Evolutionary conservation across 2,329 filamentous ascomycete species (phyloP), one percentile per base, ranked within the genome.

Genomic region (Diaporthe helianthi): DNA sequence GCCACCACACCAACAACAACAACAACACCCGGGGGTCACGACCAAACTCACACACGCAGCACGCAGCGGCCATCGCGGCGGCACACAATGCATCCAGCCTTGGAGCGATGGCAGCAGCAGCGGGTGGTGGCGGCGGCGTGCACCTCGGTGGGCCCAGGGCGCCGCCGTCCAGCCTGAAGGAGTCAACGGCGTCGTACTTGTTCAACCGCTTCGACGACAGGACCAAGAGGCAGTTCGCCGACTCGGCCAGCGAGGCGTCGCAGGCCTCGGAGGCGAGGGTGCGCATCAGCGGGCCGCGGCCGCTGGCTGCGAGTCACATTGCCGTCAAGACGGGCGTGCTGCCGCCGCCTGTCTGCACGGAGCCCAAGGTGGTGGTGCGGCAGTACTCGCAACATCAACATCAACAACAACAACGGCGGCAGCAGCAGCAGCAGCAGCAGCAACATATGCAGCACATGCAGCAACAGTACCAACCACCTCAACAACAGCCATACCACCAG

Each of bases 251-350:
- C 31, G 69, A 67, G 67, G 69, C 69, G 22, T 63, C 67, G n/a
- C 67, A 71, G 44, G 22, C 24, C 2, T 67, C 67, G 8, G 69
- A 69, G 9, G 15, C 67, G 9, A 44, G 69, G 44, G 31, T 53
- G 17, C 55, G 67, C 31, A 36, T 71, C 7, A 61, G 69, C 12
- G 69, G 69, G 24, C 69, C 69, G 17, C 47, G 69, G 24, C 67
- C 69, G 10, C 61, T 71, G 31, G 60, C 67, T 6, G 9, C 68
- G 3, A 70, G 63, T 9, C 65, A 72, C 12, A 70, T 60, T 17
- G 70, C 68, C 31, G 15, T 70, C 58, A 63, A 71, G 64, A 83
- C 53, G 8, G 68, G 68, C 10, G 53, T 68, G 36, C 52, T 71
- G 26, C 67, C 70, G n/a, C 65, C 67, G 33, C 70, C 70, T 0